A percentile compares a stretch with the other conserved stretches of the same genome.
Conservation (phyloP, 495 filamentous ascomycete species). For the Hyaloscypha finlandica region DNA sequence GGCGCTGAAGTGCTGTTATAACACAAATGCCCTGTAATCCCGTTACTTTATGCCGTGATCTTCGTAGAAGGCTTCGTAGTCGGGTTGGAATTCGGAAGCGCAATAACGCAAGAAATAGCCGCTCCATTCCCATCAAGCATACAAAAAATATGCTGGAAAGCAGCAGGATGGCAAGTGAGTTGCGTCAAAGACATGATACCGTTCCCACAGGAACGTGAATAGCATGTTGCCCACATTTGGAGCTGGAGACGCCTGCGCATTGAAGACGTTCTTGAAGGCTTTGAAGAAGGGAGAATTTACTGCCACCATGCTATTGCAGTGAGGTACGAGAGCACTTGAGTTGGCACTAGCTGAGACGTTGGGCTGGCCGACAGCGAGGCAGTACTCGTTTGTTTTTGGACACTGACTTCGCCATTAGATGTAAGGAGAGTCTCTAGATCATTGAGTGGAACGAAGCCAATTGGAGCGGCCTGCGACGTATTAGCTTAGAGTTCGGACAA, state of each 20-base stretch:
- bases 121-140: slow-evolving; percentile 3
- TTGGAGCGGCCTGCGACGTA: not conserved
- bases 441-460: slow-evolving; percentile 10
- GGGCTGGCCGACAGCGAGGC: slow-evolving; percentile 14
- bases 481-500: slow-evolving; percentile 11
- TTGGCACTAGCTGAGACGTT: not conserved
- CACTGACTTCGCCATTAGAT: not conserved
- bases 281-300: slow-evolving; percentile 6
- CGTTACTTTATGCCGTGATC: too few species aligned
- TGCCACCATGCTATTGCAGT: slow-evolving; percentile 8
- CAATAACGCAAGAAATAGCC: slow-evolving; percentile 2
- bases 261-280: not conserved
- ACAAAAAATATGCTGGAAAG: slow-evolving; percentile 5
- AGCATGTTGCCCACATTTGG: slow-evolving; percentile 11
- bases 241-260: not conserved
- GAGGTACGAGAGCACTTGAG: slow-evolving; percentile 5
- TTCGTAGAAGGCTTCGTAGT: not conserved
- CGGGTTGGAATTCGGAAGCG: not conserved
- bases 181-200: slow-evolving; percentile 12
- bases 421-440: slow-evolving; percentile 8
- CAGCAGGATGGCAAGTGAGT: slow-evolving; percentile 13
- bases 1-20: too few species aligned
- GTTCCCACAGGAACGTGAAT: slow-evolving; percentile 6
- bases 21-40: too few species aligned
- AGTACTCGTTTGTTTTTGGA: slow-evolving; percentile 4